A percentile compares a stretch with the other conserved stretches of the same genome.
phyloP scores from a whole-genome alignment of 176 grass and related monocot genomes.

The Olyra latifolia region DNA sequence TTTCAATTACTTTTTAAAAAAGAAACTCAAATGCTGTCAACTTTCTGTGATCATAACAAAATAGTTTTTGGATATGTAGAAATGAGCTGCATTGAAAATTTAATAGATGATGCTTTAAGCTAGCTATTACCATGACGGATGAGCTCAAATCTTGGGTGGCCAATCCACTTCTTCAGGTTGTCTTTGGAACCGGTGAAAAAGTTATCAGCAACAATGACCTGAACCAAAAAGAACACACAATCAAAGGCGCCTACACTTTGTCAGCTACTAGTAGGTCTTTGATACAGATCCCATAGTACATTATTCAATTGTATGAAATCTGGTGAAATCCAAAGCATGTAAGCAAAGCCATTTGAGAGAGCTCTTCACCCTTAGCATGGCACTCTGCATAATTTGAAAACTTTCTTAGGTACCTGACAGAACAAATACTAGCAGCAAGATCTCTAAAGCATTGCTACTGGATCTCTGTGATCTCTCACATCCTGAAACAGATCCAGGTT shows the following conservation, averaged over 20 bases:
- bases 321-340: not conserved
- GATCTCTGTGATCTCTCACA: constrained; percentile 28
- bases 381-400: not conserved
- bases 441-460: constrained; percentile 30
- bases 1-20: not conserved
- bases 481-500: constrained; percentile 22
- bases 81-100: not conserved
- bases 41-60: not conserved
- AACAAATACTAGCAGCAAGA: constrained; percentile 1
- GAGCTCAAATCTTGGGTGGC: constrained; percentile 99
- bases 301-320: not conserved
- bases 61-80: not conserved
- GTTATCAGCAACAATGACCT: constrained; percentile 98
- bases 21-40: not conserved
- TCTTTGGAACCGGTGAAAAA: constrained; percentile 99
- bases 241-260: constrained; percentile 9
- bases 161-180: constrained; percentile 98
- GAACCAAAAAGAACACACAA: not conserved
- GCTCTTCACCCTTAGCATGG: not conserved
- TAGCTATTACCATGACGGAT: constrained; percentile 89
- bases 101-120: not conserved
- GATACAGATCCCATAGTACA: not conserved
- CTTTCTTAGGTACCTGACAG: not conserved
- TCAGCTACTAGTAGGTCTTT: not conserved
- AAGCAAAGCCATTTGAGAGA: not conserved